These are phyloP conservation scores for Phytophthora crassamura DNA, from an alignment of 352 stramenopile species.

Conservation along the genomic window DNA sequence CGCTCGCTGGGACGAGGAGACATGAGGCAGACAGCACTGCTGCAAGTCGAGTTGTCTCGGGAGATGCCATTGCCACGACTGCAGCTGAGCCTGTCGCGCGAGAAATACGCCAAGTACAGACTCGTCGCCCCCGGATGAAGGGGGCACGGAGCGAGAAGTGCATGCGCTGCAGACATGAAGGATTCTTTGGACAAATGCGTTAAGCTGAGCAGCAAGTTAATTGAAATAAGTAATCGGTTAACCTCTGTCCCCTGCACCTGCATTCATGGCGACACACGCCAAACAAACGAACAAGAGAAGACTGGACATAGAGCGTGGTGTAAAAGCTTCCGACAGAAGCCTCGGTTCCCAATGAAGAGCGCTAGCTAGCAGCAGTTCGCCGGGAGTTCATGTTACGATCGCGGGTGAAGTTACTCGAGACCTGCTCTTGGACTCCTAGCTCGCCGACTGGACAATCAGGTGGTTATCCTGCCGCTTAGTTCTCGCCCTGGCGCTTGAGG, in stretches of 20 bases:
- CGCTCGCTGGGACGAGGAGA: neutral
- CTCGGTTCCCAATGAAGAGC: constrained; percentile 31
- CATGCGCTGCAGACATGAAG: constrained; percentile 3
- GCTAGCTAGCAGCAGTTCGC: constrained; percentile 24
- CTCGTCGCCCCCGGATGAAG: constrained; percentile 29
- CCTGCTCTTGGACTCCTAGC: constrained; percentile 40
- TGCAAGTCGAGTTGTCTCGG: neutral
- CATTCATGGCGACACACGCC: neutral
- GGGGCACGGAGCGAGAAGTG: constrained; percentile 12
- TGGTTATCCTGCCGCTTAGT: constrained; percentile 56
- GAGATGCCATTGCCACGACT: neutral
- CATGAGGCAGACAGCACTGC: neutral
- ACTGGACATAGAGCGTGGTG: constrained; percentile 4
- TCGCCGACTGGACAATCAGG: constrained; percentile 5
- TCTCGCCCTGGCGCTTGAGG: constrained; percentile 96
- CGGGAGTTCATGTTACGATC: constrained; percentile 38
- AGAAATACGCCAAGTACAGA: constrained; percentile 20
- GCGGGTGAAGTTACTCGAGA: constrained; percentile 21
- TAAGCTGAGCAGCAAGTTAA: constrained; percentile 22
- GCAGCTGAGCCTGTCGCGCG: constrained; percentile 5
- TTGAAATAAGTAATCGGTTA: constrained; percentile 15
- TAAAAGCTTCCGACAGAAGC: constrained; percentile 60
- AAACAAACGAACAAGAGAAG: constrained; percentile 3
- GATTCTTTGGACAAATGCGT: constrained; percentile 27
- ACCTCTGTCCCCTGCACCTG: constrained; percentile 7